Evolutionary conservation across 192 early-diverging fungal genomes (phyloP).

Genomic region (Umbelopsis vinacea): DNA sequence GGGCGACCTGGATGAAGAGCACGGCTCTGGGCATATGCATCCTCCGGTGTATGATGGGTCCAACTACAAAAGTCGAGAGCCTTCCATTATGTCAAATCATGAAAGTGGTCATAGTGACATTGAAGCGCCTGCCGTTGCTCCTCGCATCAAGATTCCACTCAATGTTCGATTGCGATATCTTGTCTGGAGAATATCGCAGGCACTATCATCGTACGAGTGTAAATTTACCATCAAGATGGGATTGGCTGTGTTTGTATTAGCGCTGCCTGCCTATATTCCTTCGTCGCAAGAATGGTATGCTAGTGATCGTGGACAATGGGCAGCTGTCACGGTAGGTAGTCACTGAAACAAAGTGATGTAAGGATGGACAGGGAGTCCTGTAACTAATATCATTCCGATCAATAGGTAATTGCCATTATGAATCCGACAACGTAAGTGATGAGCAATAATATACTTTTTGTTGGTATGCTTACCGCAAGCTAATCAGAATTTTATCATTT

Average conservation of each 20-base stretch:
- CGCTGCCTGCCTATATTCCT: conserved; percentile 47
- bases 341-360: not conserved
- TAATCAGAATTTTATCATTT: conserved; percentile 30
- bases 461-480: not conserved
- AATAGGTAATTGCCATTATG: conserved; percentile 41
- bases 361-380: not conserved
- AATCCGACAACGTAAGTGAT: conserved; percentile 34
- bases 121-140: not conserved
- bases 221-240: conserved; percentile 61
- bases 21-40: not conserved
- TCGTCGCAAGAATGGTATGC: conserved; percentile 31
- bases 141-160: conserved; percentile 4
- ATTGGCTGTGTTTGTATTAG: conserved; percentile 38
- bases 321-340: conserved; percentile 46
- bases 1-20: not conserved
- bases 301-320: conserved; percentile 52
- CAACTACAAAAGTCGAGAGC: conserved; percentile 8
- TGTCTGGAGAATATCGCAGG: conserved; percentile 46
- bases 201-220: conserved; percentile 45
- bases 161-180: conserved; percentile 40
- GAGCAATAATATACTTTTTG: not conserved
- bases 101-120: not conserved
- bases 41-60: not conserved
- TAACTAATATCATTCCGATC: not conserved
- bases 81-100: not conserved